Base-by-base conservation (phyloP, 78 protist genomes). In the Dictyostelium purpureum region DNA sequence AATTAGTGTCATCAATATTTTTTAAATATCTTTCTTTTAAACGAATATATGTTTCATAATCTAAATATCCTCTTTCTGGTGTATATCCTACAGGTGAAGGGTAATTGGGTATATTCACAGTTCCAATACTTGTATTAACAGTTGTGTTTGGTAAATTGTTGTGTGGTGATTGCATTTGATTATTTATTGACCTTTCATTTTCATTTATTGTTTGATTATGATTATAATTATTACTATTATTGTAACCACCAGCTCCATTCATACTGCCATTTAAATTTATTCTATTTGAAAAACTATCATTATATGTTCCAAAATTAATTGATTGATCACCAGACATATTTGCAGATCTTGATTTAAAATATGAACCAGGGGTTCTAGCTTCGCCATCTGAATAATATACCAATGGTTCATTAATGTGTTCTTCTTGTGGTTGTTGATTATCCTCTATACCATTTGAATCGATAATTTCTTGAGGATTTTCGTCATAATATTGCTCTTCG, bases 281-380 rank as follows among this genome's bases (percentile, higher is more conserved):
- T 59, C 18, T 35, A 31, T 59, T 24, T 24, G 19, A 7, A 14
- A 47, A 47, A 2, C 0, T 33, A 59, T 63, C 33, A 11, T 31
- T 35, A 28, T 14, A 33, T 11, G 24, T 59, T 6, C 33, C 26
- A 57, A 26, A 26, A 28, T 21, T 33, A 47, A 10, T 16, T 3
- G 52, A 10, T 14, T 16, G n/a, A 31, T 59, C 40, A 31, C 12
- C 69, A 26, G 16, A 11, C 43, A 75, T 75, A 35, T 24, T 16
- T 21, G 67, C 49, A 51, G 81, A 75, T 51, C 28, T 47, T 18
- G 16, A 21, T 52, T 31, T 26, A 35, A 75, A 75, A 52, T 75
- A 75, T 10, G 81, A 45, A n/a, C 81, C 81, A 2, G 81, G 81
- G 28, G 81, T 75, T 52, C 19, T 75, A 2, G 52, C 42, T 24